A percentile compares a stretch with the other conserved stretches of the same genome.
These are phyloP conservation scores for Scheffersomyces cryptocercus DNA, from an alignment of 1,139 yeast genomes.

Conservation along the genomic window DNA sequence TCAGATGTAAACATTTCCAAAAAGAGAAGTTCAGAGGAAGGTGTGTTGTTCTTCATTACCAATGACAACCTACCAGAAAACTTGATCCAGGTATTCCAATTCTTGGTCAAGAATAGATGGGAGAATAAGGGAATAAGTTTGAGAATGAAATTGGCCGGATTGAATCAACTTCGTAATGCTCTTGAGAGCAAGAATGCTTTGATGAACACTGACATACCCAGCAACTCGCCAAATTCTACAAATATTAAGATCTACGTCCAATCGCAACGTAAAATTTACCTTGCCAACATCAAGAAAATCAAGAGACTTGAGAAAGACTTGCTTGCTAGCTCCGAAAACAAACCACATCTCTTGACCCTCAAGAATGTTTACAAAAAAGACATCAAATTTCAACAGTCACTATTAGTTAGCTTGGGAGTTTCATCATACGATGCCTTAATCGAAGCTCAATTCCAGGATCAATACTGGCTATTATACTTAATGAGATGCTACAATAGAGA, in stretches of 20 bases:
- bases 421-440: slow-evolving; percentile 53
- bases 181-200: slow-evolving; percentile 44
- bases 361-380: slow-evolving; percentile 61
- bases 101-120: slow-evolving; percentile 44
- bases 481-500: slow-evolving; percentile 57
- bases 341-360: slow-evolving; percentile 47
- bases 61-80: slow-evolving; percentile 43
- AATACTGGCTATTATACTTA: slow-evolving; percentile 62
- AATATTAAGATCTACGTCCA: slow-evolving; percentile 18
- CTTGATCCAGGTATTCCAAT: slow-evolving; percentile 53
- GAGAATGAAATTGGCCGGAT: slow-evolving; percentile 60
- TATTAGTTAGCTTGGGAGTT: slow-evolving; percentile 59
- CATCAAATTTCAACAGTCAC: slow-evolving; percentile 52
- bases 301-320: slow-evolving; percentile 53
- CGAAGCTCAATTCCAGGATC: slow-evolving; percentile 52
- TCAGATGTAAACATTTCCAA: slow-evolving; percentile 7
- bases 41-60: slow-evolving; percentile 45
- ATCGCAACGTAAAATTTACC: slow-evolving; percentile 52
- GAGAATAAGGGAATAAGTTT: slow-evolving; percentile 42
- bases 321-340: slow-evolving; percentile 40
- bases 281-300: slow-evolving; percentile 45
- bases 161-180: slow-evolving; percentile 56
- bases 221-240: slow-evolving; percentile 8
- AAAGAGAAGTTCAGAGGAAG: slow-evolving; percentile 27
- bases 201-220: slow-evolving; percentile 9